phyloP scores from a whole-genome alignment of 2,329 filamentous ascomycete genomes.

The Xylariaceae sp. region DNA sequence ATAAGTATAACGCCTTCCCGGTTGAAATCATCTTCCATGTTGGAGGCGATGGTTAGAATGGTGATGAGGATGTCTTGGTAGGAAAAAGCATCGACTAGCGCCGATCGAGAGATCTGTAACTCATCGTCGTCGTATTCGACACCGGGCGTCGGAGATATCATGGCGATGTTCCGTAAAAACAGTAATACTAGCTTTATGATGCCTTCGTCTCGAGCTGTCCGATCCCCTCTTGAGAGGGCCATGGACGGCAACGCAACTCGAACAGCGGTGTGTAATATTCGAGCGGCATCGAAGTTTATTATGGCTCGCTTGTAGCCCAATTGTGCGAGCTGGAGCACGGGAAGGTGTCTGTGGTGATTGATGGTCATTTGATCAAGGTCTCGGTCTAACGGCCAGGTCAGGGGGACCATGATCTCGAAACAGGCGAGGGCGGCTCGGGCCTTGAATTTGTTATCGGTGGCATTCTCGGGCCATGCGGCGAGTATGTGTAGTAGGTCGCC shows the following conservation, averaged over 20 bases:
- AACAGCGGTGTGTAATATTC: conserved; percentile 74
- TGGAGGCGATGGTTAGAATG: conserved; percentile 80
- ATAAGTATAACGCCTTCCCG: conserved; percentile 83
- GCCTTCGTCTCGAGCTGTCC: conserved; percentile 75
- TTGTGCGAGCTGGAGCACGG: conserved; percentile 83
- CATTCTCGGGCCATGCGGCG: conserved; percentile 70
- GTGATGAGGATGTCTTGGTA: conserved; percentile 86
- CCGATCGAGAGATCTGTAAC: conserved; percentile 78
- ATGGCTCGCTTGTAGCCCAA: conserved; percentile 84
- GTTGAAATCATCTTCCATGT: conserved; percentile 89
- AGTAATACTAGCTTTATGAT: conserved; percentile 89
- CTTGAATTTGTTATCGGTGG: conserved; percentile 67
- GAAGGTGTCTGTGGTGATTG: conserved; percentile 88
- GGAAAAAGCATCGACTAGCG: conserved; percentile 82
- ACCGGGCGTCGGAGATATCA: conserved; percentile 70
- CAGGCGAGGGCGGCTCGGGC: conserved; percentile 77
- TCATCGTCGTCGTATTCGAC: conserved; percentile 81
- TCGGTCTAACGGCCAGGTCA: conserved; percentile 90
- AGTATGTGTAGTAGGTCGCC: conserved; percentile 88
- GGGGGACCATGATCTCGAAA: conserved; percentile 81
- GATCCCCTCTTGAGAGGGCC: conserved; percentile 68
- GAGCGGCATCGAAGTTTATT: conserved; percentile 72
- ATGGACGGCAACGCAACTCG: conserved; percentile 80
- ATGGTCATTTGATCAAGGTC: conserved; percentile 76
- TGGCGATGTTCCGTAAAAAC: conserved; percentile 80